Evolutionary conservation across 768 basidiomycete genomes (phyloP).

Genomic region (Mycena indigotica): DNA sequence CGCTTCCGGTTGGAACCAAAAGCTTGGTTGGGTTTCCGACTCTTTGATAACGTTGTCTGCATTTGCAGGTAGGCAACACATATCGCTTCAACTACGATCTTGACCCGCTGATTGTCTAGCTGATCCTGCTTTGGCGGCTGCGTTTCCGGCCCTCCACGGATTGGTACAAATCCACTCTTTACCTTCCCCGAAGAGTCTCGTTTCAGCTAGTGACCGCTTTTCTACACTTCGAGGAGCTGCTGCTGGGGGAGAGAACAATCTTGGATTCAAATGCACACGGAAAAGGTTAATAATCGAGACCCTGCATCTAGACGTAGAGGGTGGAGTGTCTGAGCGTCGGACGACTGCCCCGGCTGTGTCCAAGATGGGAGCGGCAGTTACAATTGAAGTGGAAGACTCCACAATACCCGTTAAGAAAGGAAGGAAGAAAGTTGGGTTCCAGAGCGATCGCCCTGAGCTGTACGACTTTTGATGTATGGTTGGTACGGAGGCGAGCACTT

Average conservation of each 20-base stretch:
- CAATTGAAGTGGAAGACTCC: conserved; percentile 46
- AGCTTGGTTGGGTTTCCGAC: conserved; percentile 80
- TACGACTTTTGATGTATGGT: conserved; percentile 63
- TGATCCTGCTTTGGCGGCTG: conserved; percentile 70
- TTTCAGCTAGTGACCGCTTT: conserved; percentile 78
- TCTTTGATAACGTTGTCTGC: conserved; percentile 72
- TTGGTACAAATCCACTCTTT: conserved; percentile 76
- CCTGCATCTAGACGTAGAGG: conserved; percentile 82
- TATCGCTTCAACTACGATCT: conserved; percentile 1
- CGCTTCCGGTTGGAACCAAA: conserved; percentile 67
- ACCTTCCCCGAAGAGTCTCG: conserved; percentile 72
- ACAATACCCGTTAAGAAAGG: conserved; percentile 40
- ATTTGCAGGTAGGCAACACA: conserved; percentile 66
- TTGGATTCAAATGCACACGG: conserved; percentile 91
- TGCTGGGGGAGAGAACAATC: conserved; percentile 91
- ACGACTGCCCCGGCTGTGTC: conserved; percentile 50
- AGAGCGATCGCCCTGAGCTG: conserved; percentile 65
- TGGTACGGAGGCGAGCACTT: neutral
- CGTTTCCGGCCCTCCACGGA: conserved; percentile 88
- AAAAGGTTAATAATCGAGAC: conserved; percentile 90
- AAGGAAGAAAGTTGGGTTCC: conserved; percentile 72
- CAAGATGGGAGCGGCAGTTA: conserved; percentile 38
- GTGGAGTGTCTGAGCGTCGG: conserved; percentile 78
- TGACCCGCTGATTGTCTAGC: conserved; percentile 43
- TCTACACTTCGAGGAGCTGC: conserved; percentile 79